Percentiles rank a stretch among this genome's conserved stretches.
Evolutionary conservation across 495 filamentous ascomycete species (phyloP).

Genomic region (Penicillium manginii): DNA sequence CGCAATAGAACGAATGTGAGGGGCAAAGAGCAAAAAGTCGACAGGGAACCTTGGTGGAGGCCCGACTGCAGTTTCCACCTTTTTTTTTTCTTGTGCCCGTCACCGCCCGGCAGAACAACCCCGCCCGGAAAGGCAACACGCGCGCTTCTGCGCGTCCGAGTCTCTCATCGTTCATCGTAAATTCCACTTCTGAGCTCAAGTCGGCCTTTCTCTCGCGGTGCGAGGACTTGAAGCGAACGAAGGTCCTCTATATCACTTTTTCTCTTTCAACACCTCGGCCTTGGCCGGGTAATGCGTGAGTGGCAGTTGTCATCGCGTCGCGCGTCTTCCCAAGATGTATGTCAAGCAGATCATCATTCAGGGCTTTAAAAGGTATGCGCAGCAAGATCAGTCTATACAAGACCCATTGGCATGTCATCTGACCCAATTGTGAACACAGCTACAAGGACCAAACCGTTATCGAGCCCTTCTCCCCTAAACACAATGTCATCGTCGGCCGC

Average conservation of each 20-base stretch:
- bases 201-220: background rate
- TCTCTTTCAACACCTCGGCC: slow-evolving; percentile 17
- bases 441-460: slow-evolving; percentile 99
- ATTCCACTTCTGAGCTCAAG: background rate
- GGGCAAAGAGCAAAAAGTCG: slow-evolving; percentile 9
- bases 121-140: slow-evolving; percentile 37
- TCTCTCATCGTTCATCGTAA: slow-evolving; percentile 22
- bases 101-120: slow-evolving; percentile 52
- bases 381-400: background rate
- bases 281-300: slow-evolving; percentile 44
- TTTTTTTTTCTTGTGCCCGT: slow-evolving; percentile 42
- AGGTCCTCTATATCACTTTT: slow-evolving; percentile 11
- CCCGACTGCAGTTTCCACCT: background rate
- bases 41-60: slow-evolving; percentile 24
- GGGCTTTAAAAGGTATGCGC: slow-evolving; percentile 92
- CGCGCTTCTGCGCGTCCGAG: slow-evolving; percentile 31
- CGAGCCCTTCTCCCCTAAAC: slow-evolving; percentile 95
- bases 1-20: background rate
- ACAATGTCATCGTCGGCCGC: slow-evolving; percentile 98
- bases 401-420: background rate
- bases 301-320: slow-evolving; percentile 36
- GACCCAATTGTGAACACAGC: slow-evolving; percentile 51
- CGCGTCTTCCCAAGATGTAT: slow-evolving; percentile 70
- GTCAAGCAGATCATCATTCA: slow-evolving; percentile 99
- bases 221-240: background rate